phyloP scores from a whole-genome alignment of 2,329 filamentous ascomycete genomes.

The Botrytis aclada region DNA sequence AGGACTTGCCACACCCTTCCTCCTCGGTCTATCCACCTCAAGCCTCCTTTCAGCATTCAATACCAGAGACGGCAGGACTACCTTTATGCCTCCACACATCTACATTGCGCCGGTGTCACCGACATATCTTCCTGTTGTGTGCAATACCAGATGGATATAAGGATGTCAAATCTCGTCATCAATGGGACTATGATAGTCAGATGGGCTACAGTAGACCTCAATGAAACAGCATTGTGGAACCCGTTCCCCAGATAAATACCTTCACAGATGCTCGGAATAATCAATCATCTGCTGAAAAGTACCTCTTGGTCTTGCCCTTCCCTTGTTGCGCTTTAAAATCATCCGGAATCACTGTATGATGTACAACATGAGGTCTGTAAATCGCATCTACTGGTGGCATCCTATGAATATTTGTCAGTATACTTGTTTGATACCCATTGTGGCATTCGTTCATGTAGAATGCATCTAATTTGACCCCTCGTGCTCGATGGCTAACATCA shows the following conservation, averaged over 20 bases:
- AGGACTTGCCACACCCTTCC: not conserved
- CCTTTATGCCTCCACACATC: not conserved
- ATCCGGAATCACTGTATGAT: constrained; percentile 72
- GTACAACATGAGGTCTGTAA: constrained; percentile 88
- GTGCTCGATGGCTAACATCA: not conserved
- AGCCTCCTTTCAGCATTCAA: no score
- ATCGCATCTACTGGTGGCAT: constrained; percentile 88
- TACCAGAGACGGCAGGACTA: not conserved
- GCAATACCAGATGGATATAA: not conserved
- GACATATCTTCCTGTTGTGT: not conserved
- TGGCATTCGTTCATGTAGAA: not conserved
- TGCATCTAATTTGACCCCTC: not conserved
- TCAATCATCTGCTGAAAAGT: constrained; percentile 61
- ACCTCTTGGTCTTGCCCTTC: constrained; percentile 65
- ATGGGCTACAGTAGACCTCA: not conserved
- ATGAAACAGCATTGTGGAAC: not conserved
- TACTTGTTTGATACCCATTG: not conserved
- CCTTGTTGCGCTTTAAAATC: constrained; percentile 68
- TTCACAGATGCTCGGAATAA: not conserved
- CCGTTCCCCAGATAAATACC: not conserved
- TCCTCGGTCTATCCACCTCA: not conserved
- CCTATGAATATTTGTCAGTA: constrained; percentile 39
- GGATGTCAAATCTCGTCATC: not conserved
- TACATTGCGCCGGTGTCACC: not conserved
- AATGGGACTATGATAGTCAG: not conserved